Evolutionary conservation across 352 stramenopile species (phyloP), one percentile per base, ranked within the genome.

Genomic region (Pythium dissimile): DNA sequence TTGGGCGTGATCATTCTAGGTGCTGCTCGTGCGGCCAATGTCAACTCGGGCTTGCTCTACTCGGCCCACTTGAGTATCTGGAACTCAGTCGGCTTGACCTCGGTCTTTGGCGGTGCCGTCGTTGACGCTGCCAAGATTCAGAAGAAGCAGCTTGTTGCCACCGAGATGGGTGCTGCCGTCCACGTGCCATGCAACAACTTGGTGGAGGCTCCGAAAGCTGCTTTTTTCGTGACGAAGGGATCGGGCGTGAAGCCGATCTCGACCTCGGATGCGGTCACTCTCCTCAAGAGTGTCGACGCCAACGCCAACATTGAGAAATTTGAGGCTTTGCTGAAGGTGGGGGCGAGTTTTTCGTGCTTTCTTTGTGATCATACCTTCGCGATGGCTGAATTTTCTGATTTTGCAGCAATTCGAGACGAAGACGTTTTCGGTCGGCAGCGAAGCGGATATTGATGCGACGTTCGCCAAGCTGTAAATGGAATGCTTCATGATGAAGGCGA

Each of bases 161-260:
- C 75, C 5, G 71, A 80, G 55, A 72, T 54, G 38, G 81, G 72
- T 26, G 60, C 64, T 8, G 80, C 79, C 5, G 77, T 91, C 26
- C 68, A 88, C 47, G 79, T 91, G 66, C 78, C 77, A 47, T 91
- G 78, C 71, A 81, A 89, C 75, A 89, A 89, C 72, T 55, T 91
- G 30, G 81, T 89, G 63, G 69, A 84, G 53, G 69, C 78, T 37
- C 79, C 79, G 11, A 76, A 66, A 59, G 77, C 77, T 20, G 80
- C 75, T 20, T 60, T 89, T 26, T 88, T 91, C 49, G 73, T 89
- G 31, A 72, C 85, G 55, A 84, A 82, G 58, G 53, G 73, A 5
- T 62, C 62, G 41, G 77, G 80, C 46, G 67, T 87, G 13, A 86
- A 90, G 72, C 62, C 72, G n/a, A 86, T 90, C 60, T 77, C 73